Conservation (phyloP, 768 basidiomycete genomes). For the Suillus americanus region DNA sequence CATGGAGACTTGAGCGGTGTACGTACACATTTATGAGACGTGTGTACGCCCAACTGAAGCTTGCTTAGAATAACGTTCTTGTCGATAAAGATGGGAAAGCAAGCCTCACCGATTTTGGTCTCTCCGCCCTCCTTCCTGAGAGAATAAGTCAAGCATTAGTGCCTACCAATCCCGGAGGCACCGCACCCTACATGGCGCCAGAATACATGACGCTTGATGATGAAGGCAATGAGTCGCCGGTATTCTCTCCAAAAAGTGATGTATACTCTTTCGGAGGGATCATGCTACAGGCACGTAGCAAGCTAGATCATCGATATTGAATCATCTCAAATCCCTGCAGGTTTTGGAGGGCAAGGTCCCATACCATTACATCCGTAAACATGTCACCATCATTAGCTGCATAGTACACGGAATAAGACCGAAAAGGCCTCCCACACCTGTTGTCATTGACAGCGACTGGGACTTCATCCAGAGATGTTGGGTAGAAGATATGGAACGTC, state of each 20-base stretch:
- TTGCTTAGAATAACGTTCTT: slow-evolving; percentile 7
- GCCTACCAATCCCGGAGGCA: slow-evolving; percentile 18
- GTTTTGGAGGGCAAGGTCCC: not conserved
- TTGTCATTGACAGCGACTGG: slow-evolving; percentile 24
- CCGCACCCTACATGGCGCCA: slow-evolving; percentile 2
- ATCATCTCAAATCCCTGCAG: not conserved
- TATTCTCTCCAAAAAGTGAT: not conserved
- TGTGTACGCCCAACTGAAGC: not conserved
- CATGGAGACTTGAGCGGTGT: slow-evolving; percentile 33
- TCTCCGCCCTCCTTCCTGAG: slow-evolving; percentile 13
- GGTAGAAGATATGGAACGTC: slow-evolving; percentile 27
- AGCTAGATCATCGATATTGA: not conserved
- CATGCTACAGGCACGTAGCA: slow-evolving; percentile 12
- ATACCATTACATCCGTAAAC: not conserved
- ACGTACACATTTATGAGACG: not conserved
- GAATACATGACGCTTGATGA: not conserved
- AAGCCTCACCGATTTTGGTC: slow-evolving; percentile 4
- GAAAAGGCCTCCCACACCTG: slow-evolving; percentile 7
- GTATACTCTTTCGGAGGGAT: slow-evolving; percentile 29
- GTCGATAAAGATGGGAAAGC: slow-evolving; percentile 15
- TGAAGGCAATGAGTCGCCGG: not conserved
- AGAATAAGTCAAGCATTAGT: not conserved
- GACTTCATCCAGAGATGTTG: slow-evolving; percentile 23
- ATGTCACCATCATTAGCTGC: fast-evolving
- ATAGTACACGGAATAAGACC: slow-evolving; percentile 13